Conservation (phyloP, 768 basidiomycete genomes). For the Pluteus cervinus region DNA sequence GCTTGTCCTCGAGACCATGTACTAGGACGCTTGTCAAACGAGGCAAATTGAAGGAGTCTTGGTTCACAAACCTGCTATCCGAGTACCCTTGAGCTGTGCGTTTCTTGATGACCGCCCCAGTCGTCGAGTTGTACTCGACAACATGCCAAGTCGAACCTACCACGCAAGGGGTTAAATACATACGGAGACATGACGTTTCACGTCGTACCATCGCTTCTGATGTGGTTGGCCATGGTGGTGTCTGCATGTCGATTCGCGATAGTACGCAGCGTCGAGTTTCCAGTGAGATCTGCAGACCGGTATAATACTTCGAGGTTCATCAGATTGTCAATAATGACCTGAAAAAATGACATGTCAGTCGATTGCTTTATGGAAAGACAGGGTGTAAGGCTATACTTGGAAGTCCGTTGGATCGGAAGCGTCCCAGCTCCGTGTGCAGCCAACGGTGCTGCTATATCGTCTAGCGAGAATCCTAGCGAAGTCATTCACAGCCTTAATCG, state of each 20-base stretch:
- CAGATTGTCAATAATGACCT: constrained; percentile 79
- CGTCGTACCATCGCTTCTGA: constrained; percentile 58
- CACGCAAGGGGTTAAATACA: not conserved
- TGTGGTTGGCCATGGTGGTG: constrained; percentile 61
- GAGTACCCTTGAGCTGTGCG: constrained; percentile 60
- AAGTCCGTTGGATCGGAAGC: constrained; percentile 53
- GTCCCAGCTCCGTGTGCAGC: constrained; percentile 70
- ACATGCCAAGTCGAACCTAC: constrained; percentile 54
- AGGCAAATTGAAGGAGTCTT: not conserved
- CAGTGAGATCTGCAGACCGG: constrained; percentile 49
- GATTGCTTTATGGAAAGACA: not conserved
- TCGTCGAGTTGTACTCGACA: constrained; percentile 61
- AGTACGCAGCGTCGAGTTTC: constrained; percentile 48
- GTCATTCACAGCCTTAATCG: constrained; percentile 45
- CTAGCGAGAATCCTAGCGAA: constrained; percentile 53
- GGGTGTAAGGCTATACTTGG: constrained; percentile 32
- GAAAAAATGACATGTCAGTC: not conserved
- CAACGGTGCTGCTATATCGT: constrained; percentile 53
- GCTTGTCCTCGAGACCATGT: constrained; percentile 74
- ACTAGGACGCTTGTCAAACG: constrained; percentile 22
- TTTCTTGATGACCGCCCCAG: constrained; percentile 51
- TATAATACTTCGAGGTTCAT: constrained; percentile 73
- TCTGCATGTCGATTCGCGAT: constrained; percentile 63
- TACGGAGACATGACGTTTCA: constrained; percentile 2
- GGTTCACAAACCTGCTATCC: constrained; percentile 30